Percentiles rank a stretch among this genome's conserved stretches.
Evolutionary conservation across 345 rosid species (phyloP).

Genomic region (Camelina hispida): DNA sequence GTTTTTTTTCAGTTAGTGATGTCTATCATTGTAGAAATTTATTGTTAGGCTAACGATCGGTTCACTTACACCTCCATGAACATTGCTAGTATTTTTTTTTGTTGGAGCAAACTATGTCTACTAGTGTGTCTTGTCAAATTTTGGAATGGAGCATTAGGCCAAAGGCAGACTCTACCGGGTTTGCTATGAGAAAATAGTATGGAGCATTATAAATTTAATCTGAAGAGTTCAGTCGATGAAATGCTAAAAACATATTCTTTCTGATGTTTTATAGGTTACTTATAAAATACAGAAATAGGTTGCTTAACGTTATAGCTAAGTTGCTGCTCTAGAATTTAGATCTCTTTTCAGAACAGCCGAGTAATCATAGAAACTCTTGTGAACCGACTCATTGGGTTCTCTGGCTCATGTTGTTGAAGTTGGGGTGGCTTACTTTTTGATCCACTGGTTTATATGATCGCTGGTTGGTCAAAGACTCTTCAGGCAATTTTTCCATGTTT

Average conservation of each 20-base stretch:
- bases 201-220: background rate
- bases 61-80: too few species aligned
- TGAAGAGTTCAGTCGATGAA: background rate
- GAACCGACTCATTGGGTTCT: background rate
- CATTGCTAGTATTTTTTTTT: too few species aligned
- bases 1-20: too few species aligned
- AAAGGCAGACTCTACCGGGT: background rate
- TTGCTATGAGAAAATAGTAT: background rate
- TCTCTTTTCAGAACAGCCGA: background rate
- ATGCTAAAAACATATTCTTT: conserved; percentile 7
- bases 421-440: conserved; percentile 20
- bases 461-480: background rate
- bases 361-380: conserved; percentile 23
- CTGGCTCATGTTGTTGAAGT: conserved; percentile 23
- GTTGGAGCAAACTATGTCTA: too few species aligned
- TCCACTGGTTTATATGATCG: background rate
- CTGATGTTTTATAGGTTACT: conserved; percentile 6
- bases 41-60: too few species aligned
- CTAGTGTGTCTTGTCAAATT: background rate
- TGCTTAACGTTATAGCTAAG: background rate
- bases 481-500: background rate
- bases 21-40: too few species aligned
- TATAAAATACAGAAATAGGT: background rate
- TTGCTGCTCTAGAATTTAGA: conserved; percentile 5
- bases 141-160: background rate